Conservation (phyloP, 345 rosid genomes). For the Balakata baccata region DNA sequence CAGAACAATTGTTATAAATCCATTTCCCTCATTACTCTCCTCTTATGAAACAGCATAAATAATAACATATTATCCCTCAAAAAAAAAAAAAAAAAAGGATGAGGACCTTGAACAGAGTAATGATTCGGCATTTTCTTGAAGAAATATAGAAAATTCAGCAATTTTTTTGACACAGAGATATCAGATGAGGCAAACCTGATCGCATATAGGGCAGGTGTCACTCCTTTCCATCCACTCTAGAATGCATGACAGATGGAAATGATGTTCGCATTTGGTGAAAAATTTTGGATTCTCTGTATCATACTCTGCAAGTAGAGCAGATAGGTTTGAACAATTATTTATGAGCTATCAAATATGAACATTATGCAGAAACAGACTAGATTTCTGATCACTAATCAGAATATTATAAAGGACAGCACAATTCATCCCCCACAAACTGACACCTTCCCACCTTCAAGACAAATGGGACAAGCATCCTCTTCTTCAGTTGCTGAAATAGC, state of each 20-base stretch:
- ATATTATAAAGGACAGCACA: neutral
- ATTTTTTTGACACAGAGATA: neutral
- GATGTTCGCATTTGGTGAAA: constrained; percentile 28
- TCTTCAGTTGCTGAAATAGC: constrained; percentile 22
- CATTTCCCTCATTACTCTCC: too few relatives aligned
- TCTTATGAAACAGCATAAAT: neutral
- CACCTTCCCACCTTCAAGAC: constrained; percentile 27
- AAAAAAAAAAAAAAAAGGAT: neutral
- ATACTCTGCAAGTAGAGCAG: constrained; percentile 22
- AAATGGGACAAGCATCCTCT: constrained; percentile 30
- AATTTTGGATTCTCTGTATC: constrained; percentile 27
- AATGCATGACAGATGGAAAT: constrained; percentile 33
- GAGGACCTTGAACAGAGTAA: neutral
- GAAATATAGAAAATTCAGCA: neutral
- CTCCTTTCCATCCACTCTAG: constrained; percentile 39
- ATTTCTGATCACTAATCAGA: neutral
- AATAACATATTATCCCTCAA: neutral
- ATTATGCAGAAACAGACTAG: neutral
- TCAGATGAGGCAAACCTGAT: constrained; percentile 24
- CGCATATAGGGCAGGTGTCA: constrained; percentile 33
- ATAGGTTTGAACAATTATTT: neutral
- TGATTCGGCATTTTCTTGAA: neutral
- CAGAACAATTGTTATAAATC: neutral
- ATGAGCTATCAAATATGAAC: neutral
- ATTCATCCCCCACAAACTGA: neutral